Evolutionary conservation across 2,329 filamentous ascomycete genomes (phyloP).

Genomic region (Penicillium sp.): DNA sequence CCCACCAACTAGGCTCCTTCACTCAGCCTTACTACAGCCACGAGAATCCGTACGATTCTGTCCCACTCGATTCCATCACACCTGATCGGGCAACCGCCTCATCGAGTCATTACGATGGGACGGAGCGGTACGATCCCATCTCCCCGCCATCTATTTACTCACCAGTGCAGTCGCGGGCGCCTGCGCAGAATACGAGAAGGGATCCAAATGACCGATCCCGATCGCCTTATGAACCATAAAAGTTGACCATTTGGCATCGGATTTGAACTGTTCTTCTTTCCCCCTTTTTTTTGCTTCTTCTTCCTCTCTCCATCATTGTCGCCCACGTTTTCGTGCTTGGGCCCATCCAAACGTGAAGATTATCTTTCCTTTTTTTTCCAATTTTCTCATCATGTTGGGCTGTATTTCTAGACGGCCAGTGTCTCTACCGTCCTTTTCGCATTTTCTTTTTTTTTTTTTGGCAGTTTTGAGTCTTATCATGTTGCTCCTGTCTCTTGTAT

Average conservation of each 20-base stretch:
- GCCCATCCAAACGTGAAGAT: no score
- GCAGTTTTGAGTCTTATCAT: background rate
- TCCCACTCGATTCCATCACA: slow-evolving; percentile 39
- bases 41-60: slow-evolving; percentile 11
- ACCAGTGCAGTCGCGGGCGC: slow-evolving; percentile 1
- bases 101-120: slow-evolving; percentile 14
- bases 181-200: background rate
- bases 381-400: background rate
- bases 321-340: no score
- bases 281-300: background rate
- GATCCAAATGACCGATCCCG: background rate
- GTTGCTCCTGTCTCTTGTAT: no score
- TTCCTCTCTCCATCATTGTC: no score
- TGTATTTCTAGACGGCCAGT: background rate
- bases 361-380: background rate
- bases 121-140: slow-evolving; percentile 60
- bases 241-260: no score
- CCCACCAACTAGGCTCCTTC: slow-evolving; percentile 9
- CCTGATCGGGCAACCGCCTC: slow-evolving; percentile 61
- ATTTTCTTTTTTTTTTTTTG: no score
- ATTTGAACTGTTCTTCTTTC: background rate
- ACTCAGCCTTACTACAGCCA: slow-evolving; percentile 14
- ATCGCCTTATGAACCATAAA: slow-evolving; percentile 1
- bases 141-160: slow-evolving; percentile 67
- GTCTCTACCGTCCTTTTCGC: background rate